Base-by-base conservation (phyloP, 2,329 filamentous ascomycete genomes). In the Pestalotiopsis sp. region DNA sequence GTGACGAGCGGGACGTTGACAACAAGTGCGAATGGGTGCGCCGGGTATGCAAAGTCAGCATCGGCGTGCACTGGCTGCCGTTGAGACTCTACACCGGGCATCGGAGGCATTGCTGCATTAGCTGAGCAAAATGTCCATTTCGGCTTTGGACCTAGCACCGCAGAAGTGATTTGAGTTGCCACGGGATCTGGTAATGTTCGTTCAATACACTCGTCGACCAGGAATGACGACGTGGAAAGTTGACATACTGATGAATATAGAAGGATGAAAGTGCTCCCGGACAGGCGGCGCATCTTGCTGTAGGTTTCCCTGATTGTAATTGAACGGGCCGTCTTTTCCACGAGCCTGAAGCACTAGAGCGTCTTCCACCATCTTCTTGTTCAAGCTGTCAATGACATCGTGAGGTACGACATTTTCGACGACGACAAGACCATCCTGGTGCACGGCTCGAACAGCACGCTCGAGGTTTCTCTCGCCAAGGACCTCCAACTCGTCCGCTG, bases 281-380 rank as follows among this genome's bases (percentile, higher is more conserved):
- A 85, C 82, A 2, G 87, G 82, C 0, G 86, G 87, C 0, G 88
- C 81, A 71, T 90, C 88, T 74, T 91, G 89, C 70, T 91, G 88
- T 41, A 90, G 80, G 70, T 90, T 91, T 1, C 86, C 87, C 62
- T 83, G 83, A 73, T 90, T 90, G 74, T 90, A 90, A 72, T 91
- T 91, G 80, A 85, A 91, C 0, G 87, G 87, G 0, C 85, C 83
- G 17, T 87, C 81, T 23, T 88, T 83, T 2, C 87, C 87, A 39
- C 81, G 78, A 0, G 79, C 80, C 68, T 87, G 85, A 2, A 91
- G 79, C 3, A 76, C 73, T 2, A 80, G 80, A 1, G 88, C 88
- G 74, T 91, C 89, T 60, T 85, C 45, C 1, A 87, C 81, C 89
- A 91, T 91, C 71, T 85, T 87, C 60, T 72, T 70, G 72, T 91